Evolutionary conservation across 106 monocot species (phyloP).

Genomic region (Allium fistulosum): DNA sequence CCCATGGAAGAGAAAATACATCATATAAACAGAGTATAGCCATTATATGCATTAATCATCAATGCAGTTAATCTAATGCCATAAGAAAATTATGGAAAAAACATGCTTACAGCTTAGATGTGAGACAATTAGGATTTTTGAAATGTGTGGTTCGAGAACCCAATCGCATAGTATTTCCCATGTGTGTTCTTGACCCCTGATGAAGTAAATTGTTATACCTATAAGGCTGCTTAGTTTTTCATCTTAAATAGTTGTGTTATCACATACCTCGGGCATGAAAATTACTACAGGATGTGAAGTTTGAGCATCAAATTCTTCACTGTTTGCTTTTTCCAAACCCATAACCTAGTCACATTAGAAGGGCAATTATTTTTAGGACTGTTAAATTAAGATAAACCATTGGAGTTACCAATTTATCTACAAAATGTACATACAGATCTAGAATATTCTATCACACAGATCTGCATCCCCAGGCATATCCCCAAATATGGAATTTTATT

Average conservation of each 20-base stretch:
- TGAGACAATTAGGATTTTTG: slow-evolving; percentile 34
- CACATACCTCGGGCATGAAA: slow-evolving; percentile 76
- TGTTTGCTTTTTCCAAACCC: slow-evolving; percentile 61
- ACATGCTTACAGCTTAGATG: slow-evolving; percentile 59
- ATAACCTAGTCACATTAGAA: slow-evolving; percentile 27
- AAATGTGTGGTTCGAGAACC: slow-evolving; percentile 65
- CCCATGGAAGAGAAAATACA: too few species aligned
- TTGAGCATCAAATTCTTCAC: slow-evolving; percentile 69
- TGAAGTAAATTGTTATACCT: too few species aligned
- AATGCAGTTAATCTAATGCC: too few species aligned
- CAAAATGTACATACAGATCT: slow-evolving; percentile 35
- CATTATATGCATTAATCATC: too few species aligned
- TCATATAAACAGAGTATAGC: too few species aligned
- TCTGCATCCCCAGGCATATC: slow-evolving; percentile 89
- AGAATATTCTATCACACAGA: slow-evolving; percentile 75
- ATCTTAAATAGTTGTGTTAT: not conserved
- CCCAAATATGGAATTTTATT: slow-evolving; percentile 75
- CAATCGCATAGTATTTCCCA: slow-evolving; percentile 80
- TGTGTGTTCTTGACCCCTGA: slow-evolving; percentile 73
- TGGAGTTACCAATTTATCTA: not conserved
- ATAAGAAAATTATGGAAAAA: too few species aligned
- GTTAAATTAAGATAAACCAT: too few species aligned
- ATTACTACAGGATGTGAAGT: slow-evolving; percentile 54
- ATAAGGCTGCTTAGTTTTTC: too few species aligned
- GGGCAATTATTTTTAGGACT: not conserved